Conservation (phyloP, 2,329 filamentous ascomycete genomes). For the Tolypocladium amazonense region DNA sequence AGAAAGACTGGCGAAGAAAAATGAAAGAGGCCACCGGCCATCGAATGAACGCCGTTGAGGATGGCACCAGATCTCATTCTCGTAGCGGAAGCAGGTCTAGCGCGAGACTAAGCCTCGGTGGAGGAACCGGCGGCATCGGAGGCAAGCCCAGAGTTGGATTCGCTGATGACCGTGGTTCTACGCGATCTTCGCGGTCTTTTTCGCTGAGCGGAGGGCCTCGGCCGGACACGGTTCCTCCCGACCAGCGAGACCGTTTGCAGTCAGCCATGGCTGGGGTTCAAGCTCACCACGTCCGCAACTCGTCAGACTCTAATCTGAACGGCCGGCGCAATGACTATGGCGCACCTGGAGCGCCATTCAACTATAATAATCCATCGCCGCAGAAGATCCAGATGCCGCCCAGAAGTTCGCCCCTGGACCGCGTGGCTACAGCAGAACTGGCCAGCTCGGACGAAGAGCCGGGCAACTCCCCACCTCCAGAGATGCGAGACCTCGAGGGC, state of each 20-base stretch:
- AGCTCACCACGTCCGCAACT: slow-evolving; percentile 32
- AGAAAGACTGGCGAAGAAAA: slow-evolving; percentile 80
- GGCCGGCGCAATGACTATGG: slow-evolving; percentile 12
- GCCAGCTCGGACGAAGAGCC: slow-evolving; percentile 48
- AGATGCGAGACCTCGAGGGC: slow-evolving; percentile 40
- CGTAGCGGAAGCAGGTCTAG: slow-evolving; percentile 48
- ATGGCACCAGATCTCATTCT: slow-evolving; percentile 32
- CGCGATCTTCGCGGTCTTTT: slow-evolving; percentile 42
- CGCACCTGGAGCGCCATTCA: slow-evolving; percentile 13
- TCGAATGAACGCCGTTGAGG: slow-evolving; percentile 58
- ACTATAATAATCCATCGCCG: slow-evolving; percentile 14
- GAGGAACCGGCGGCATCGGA: slow-evolving; percentile 8
- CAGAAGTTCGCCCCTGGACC: slow-evolving; percentile 30
- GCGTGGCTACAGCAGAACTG: slow-evolving; percentile 37
- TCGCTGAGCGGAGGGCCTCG: slow-evolving; percentile 32
- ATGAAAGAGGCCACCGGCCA: slow-evolving; percentile 80
- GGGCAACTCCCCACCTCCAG: slow-evolving; percentile 20
- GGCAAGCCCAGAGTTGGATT: slow-evolving; percentile 44
- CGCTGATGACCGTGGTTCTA: slow-evolving; percentile 40
- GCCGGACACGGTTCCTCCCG: slow-evolving; percentile 41
- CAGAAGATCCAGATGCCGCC: slow-evolving; percentile 24
- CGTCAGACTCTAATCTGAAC: slow-evolving; percentile 31
- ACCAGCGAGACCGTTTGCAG: slow-evolving; percentile 24
- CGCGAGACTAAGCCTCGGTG: slow-evolving; percentile 41
- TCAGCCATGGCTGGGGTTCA: slow-evolving; percentile 20